Conservation (phyloP, 352 stramenopile species). For the Phytopythium boreale region DNA sequence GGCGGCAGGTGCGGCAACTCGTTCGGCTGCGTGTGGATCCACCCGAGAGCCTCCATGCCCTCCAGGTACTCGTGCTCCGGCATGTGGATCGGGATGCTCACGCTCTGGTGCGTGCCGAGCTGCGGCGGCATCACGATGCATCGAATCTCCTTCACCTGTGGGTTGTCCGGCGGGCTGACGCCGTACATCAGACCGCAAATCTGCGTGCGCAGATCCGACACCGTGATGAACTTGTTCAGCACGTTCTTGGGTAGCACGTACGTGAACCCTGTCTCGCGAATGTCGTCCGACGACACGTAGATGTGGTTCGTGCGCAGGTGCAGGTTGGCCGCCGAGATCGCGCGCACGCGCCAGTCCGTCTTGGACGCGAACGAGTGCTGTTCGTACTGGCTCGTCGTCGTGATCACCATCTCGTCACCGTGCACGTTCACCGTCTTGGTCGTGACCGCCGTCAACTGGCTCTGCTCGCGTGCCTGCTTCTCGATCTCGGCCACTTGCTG, state of each 20-base stretch:
- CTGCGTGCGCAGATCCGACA: conserved; percentile 96
- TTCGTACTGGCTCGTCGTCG: conserved; percentile 99
- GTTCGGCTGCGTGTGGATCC: conserved; percentile 99
- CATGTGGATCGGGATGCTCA: conserved; percentile 96
- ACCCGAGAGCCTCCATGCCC: conserved; percentile 97
- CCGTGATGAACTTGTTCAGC: conserved; percentile 99
- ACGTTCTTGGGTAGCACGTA: conserved; percentile 99
- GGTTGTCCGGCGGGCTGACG: conserved; percentile 97
- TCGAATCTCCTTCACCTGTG: conserved; percentile 98
- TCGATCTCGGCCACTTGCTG: conserved; percentile 99
- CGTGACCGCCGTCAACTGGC: conserved; percentile 97
- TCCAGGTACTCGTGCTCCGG: conserved; percentile 97
- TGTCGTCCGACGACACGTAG: conserved; percentile 98
- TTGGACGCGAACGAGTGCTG: conserved; percentile 99
- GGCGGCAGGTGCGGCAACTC: conserved; percentile 96
- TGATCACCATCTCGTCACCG: conserved; percentile 99
- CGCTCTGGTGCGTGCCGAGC: conserved; percentile 96
- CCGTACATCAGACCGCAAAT: conserved; percentile 99
- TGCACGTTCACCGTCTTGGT: conserved; percentile 99
- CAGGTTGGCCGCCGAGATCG: conserved; percentile 98
- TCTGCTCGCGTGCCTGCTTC: conserved; percentile 97
- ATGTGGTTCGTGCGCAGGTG: conserved; percentile 99
- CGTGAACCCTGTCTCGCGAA: conserved; percentile 97
- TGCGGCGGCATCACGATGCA: conserved; percentile 99
- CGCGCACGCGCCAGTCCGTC: conserved; percentile 99